phyloP scores from a whole-genome alignment of 176 grass and related monocot genomes.

The Triticum urartu region DNA sequence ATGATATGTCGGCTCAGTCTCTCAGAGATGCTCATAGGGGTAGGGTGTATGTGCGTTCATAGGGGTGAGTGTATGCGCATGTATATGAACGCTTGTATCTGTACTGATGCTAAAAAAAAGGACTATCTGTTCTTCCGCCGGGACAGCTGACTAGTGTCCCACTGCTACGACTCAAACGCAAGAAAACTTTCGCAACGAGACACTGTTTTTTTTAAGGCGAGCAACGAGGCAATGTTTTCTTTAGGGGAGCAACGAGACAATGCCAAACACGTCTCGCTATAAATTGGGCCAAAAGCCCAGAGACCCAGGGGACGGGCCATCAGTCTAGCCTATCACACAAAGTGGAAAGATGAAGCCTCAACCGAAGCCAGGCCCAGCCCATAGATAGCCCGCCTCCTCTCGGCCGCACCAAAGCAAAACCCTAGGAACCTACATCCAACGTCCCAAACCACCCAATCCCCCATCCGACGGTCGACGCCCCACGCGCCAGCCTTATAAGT shows the following conservation, averaged over 20 bases:
- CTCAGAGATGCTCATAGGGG: no score
- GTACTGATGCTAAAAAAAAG: no score
- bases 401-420: neutral
- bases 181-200: neutral
- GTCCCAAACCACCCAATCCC: neutral
- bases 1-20: no score
- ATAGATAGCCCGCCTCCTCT: neutral
- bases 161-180: neutral
- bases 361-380: neutral
- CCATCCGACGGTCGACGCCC: conserved; percentile 21
- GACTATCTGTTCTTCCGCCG: neutral
- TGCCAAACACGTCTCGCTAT: no score
- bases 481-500: conserved; percentile 11
- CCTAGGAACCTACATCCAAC: conserved; percentile 31
- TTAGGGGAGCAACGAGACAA: no score
- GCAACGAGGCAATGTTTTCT: no score
- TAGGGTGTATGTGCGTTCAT: no score
- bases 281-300: neutral
- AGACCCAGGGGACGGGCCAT: neutral
- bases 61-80: no score
- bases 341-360: no score
- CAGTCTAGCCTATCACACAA: neutral
- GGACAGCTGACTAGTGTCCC: neutral
- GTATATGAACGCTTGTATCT: no score
- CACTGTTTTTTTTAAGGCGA: no score